phyloP scores from a whole-genome alignment of 768 basidiomycete genomes.

The Cytidiella melzeri region DNA sequence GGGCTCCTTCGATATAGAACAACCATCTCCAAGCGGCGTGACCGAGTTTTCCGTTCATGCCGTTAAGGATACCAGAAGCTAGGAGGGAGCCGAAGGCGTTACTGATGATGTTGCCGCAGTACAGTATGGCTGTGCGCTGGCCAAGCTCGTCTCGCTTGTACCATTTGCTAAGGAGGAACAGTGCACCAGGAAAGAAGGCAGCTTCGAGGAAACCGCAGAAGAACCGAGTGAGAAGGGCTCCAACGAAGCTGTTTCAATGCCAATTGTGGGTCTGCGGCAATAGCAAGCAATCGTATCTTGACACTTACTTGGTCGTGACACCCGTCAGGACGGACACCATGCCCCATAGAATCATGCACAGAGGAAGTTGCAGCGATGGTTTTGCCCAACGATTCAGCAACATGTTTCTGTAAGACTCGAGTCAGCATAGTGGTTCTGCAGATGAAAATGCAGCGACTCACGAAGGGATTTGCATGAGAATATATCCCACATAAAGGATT shows the following conservation, averaged over 20 bases:
- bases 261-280: neutral
- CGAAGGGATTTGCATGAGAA: slow-evolving; percentile 77
- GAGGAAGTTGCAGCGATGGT: slow-evolving; percentile 62
- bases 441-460: slow-evolving; percentile 30
- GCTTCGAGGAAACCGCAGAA: slow-evolving; percentile 58
- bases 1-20: slow-evolving; percentile 60
- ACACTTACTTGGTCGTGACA: slow-evolving; percentile 21
- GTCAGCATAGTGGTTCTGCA: no score
- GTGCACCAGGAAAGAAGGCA: slow-evolving; percentile 64
- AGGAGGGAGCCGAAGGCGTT: slow-evolving; percentile 81
- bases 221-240: slow-evolving; percentile 66
- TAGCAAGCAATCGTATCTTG: neutral
- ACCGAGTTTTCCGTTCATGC: slow-evolving; percentile 65
- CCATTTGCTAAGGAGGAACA: slow-evolving; percentile 63
- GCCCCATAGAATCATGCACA: slow-evolving; percentile 62
- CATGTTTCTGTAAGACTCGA: slow-evolving; percentile 47
- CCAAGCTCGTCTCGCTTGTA: slow-evolving; percentile 71
- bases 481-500: slow-evolving; percentile 66
- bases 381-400: slow-evolving; percentile 59
- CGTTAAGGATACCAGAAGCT: slow-evolving; percentile 67
- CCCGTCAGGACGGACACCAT: slow-evolving; percentile 46
- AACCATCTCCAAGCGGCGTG: slow-evolving; percentile 68
- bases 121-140: slow-evolving; percentile 58
- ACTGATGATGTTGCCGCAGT: slow-evolving; percentile 68
- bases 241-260: slow-evolving; percentile 40